Evolutionary conservation across 495 filamentous ascomycete genomes (phyloP), one percentile per base, ranked within the genome.

Genomic region (Penicillium argentinense): DNA sequence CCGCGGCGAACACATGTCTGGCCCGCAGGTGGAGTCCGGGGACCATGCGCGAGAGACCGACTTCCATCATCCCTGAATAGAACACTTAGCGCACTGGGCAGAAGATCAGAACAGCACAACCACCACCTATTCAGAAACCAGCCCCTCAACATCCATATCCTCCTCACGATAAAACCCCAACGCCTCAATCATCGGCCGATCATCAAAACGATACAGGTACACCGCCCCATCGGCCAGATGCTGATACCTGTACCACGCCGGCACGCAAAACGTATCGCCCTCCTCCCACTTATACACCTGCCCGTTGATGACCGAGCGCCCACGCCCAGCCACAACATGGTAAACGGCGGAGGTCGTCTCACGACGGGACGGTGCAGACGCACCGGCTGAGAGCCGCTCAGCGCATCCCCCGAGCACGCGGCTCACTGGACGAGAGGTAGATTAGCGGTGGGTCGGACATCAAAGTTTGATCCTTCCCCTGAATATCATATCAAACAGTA

Each of bases 201-300:
- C 71, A 51, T 77, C 69, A 48, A 77, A 75, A 0, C 64, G 63
- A 45, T 72, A 75, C 25, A 74, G 47, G 58, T 77, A 74, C 0
- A 72, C 69, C 14, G 60, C 60, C 42, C 67, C 17, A 19, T 51
- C 48, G 4, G 67, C 70, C 47, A 67, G 69, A 51, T 74, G 71
- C 55, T 73, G 63, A 42, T 69, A 72, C 29, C 45, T 57, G 30
- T 67, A 54, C 71, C 73, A 75, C 5, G 68, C 55, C 2, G 72
- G 73, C 16, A 77, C 53, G 42, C 67, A 70, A 42, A 75, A 75
- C 0, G 71, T 77, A 50, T 77, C 72, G 11, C 66, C 59, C 33
- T 53, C 39, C 34, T 65, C 59, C 69, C 69, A 75, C 4, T 33
- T 39, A 34, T 63, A 54, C 12, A 47, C 61, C 24, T 67, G 26